Evolutionary conservation across 1,284 basidiomycete species (phyloP), one percentile per base, ranked within the genome.

Genomic region (Malassezia psittaci): DNA sequence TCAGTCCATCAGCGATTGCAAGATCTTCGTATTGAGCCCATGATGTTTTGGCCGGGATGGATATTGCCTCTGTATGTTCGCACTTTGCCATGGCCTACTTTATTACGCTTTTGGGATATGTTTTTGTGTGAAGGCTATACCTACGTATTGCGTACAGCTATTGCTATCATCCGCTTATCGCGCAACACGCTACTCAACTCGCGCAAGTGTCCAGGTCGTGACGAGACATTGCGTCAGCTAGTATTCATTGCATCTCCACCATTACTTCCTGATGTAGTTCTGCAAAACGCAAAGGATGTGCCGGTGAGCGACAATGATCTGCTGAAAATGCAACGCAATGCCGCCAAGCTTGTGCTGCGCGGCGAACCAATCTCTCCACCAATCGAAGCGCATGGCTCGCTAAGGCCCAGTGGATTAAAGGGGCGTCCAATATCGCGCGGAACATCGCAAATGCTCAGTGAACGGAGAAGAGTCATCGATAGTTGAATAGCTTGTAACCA

Each of bases 81-180:
- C 8, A 80, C 81, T 3, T 79, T 96, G n/a, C 87, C 90, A 0
- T 79, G 81, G 48, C 83, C 85, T 2, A 85, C 85, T 54, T 77
- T 88, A 19, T 80, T 87, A 52, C 80, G 90, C 15, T 80, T 90
- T 4, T 88, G 89, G 84, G 90, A 96, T 70, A 76, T 90, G 3
- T 88, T 93, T 70, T 78, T 94, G 35, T 64, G 53, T 58, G 37
- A 67, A 87, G 88, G 89, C 5, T 79, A 88, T 3, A 80, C 84
- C 0, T 89, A 85, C 79, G 79, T 93, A 40, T 80, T 90, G 67
- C 83, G 89, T 12, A 79, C 88, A 2, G 86, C 84, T 0, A 78
- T 94, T 6, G 84, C 86, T 0, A 77, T 96, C 48, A 73, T 90
- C 44, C 77, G 79, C 36, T 82, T 83, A 64, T 44, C 64, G 35